Conservation (phyloP, 2,329 filamentous ascomycete genomes). For the Leptographium galeiforme region DNA sequence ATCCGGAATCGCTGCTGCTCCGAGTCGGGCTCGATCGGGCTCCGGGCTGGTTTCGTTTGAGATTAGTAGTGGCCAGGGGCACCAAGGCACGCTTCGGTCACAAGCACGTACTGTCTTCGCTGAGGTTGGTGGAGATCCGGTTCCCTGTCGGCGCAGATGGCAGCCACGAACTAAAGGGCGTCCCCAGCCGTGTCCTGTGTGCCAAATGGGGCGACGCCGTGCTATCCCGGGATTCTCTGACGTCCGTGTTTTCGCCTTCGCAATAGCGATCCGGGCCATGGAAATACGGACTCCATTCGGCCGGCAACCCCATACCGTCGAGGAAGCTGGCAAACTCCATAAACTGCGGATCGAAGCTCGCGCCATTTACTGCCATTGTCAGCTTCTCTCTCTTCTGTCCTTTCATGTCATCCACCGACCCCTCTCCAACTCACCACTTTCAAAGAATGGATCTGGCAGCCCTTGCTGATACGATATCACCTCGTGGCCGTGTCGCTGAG, state of each 20-base stretch:
- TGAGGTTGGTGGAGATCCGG: neutral
- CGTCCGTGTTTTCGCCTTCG: neutral
- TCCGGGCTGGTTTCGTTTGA: neutral
- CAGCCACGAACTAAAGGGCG: neutral
- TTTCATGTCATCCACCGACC: neutral
- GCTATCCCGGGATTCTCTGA: neutral
- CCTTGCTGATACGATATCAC: neutral
- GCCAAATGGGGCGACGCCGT: neutral
- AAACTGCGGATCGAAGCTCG: neutral
- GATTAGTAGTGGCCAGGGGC: no score
- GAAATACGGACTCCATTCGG: neutral
- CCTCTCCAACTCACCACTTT: neutral
- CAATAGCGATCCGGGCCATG: neutral
- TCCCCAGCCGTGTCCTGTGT: neutral
- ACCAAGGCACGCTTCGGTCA: neutral
- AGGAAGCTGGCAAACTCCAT: neutral
- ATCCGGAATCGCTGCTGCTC: neutral
- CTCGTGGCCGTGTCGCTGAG: neutral
- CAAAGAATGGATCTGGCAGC: neutral
- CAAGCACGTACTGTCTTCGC: neutral
- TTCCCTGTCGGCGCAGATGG: neutral
- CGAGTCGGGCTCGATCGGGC: neutral
- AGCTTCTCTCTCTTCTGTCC: neutral
- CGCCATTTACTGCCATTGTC: neutral
- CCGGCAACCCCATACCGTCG: neutral